Conservation (phyloP, 768 basidiomycete genomes). For the Bullera alba region DNA sequence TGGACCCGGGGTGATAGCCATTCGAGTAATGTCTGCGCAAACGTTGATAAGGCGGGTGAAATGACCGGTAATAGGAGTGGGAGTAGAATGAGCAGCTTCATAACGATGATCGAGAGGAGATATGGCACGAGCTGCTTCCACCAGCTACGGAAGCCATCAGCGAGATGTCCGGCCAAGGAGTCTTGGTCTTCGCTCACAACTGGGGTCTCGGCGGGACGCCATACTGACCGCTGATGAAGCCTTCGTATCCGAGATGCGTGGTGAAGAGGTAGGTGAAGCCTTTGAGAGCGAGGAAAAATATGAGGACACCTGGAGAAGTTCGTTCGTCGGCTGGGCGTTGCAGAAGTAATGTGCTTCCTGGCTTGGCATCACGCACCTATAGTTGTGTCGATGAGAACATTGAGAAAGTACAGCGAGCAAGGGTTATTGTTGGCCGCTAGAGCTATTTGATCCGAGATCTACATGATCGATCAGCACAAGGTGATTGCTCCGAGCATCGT, state of each 20-base stretch:
- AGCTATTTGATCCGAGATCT: slow-evolving; percentile 72
- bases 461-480: slow-evolving; percentile 4
- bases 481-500: slow-evolving; percentile 51
- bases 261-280: slow-evolving; percentile 60
- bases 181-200: slow-evolving; percentile 72
- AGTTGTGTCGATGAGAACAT: slow-evolving; percentile 85
- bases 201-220: slow-evolving; percentile 69
- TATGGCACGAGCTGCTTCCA: slow-evolving; percentile 61
- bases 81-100: slow-evolving; percentile 84
- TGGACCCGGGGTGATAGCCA: slow-evolving; percentile 53
- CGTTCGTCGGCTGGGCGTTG: background rate
- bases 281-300: slow-evolving; percentile 70
- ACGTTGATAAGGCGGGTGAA: slow-evolving; percentile 61
- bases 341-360: background rate
- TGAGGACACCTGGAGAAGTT: slow-evolving; percentile 59
- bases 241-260: slow-evolving; percentile 60
- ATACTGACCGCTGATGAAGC: slow-evolving; percentile 80
- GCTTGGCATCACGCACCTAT: slow-evolving; percentile 55
- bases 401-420: slow-evolving; percentile 78
- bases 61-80: slow-evolving; percentile 55
- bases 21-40: slow-evolving; percentile 81
- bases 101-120: slow-evolving; percentile 66
- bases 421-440: slow-evolving; percentile 65
- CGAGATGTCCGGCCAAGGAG: slow-evolving; percentile 18
- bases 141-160: slow-evolving; percentile 16